Evolutionary conservation across 305 asterid genomes (phyloP).

Genomic region (Lippia alba): DNA sequence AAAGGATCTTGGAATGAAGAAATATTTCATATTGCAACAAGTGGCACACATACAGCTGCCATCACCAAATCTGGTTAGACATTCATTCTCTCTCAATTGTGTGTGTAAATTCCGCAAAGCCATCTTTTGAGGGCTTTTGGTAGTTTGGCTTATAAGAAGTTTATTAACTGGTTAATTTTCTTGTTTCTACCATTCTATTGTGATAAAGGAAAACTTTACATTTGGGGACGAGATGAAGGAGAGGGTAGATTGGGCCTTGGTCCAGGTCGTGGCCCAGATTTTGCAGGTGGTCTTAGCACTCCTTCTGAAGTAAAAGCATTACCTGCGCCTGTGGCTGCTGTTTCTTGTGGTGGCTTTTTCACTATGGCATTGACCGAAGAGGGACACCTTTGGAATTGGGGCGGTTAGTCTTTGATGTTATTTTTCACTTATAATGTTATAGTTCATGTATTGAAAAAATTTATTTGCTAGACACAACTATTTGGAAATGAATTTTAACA

Average conservation of each 20-base stretch:
- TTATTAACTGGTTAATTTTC: conserved; percentile 10
- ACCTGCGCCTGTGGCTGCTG: conserved; percentile 76
- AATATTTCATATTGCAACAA: conserved; percentile 74
- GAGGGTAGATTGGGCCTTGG: conserved; percentile 98
- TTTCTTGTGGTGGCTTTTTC: conserved; percentile 96
- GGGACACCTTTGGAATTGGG: conserved; percentile 97
- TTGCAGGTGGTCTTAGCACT: conserved; percentile 84
- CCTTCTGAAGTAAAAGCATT: conserved; percentile 80
- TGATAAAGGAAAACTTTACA: conserved; percentile 72
- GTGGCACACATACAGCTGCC: conserved; percentile 95
- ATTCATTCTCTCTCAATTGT: not conserved
- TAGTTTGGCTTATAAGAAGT: not conserved
- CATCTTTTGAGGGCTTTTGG: not conserved
- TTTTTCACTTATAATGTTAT: not conserved
- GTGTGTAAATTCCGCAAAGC: not conserved
- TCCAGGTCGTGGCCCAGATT: conserved; percentile 89
- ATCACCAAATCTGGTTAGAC: conserved; percentile 71
- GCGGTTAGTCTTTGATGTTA: conserved; percentile 58
- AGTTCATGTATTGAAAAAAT: not conserved
- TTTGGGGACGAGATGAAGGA: conserved; percentile 98
- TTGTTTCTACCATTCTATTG: conserved; percentile 22
- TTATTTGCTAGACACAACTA: not conserved
- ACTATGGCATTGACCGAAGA: conserved; percentile 86
- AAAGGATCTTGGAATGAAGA: conserved; percentile 79
- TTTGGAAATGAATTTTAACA: conserved; percentile 8